Percentiles rank a stretch among this genome's conserved stretches.
phyloP scores from a whole-genome alignment of 2,329 filamentous ascomycete species.

The Diaporthe eres region DNA sequence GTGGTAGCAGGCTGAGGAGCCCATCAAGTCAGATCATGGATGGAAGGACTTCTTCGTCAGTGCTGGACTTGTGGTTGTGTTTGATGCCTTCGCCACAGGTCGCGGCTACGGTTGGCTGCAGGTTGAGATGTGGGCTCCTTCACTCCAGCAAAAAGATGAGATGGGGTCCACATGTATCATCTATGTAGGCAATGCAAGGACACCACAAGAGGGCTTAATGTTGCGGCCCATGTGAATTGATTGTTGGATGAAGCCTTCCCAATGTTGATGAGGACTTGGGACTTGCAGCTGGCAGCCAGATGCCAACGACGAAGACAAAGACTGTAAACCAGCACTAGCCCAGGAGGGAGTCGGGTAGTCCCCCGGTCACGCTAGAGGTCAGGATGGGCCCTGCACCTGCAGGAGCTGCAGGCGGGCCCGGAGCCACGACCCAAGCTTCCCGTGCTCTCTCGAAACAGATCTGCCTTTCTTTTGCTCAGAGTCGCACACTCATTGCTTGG shows the following conservation, averaged over 20 bases:
- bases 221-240: neutral
- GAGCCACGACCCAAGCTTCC: slow-evolving; percentile 5
- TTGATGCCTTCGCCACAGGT: neutral
- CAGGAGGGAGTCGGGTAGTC: too few relatives aligned
- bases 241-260: neutral
- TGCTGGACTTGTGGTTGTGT: neutral
- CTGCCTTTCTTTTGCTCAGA: neutral
- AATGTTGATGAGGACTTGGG: too few relatives aligned
- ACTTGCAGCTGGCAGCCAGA: slow-evolving; percentile 22
- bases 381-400: slow-evolving; percentile 27
- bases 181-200: neutral
- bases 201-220: neutral
- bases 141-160: neutral
- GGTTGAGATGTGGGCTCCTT: neutral
- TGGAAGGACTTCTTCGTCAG: neutral
- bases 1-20: neutral
- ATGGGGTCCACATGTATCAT: neutral
- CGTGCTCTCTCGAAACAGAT: slow-evolving; percentile 19
- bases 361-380: neutral
- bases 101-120: neutral
- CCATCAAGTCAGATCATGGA: neutral
- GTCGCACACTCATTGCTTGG: neutral
- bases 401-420: slow-evolving; percentile 23
- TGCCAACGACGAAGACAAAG: neutral
- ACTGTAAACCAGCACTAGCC: too few relatives aligned